Conservation (phyloP, 2,329 filamentous ascomycete genomes). For the Fusarium marasasianum region DNA sequence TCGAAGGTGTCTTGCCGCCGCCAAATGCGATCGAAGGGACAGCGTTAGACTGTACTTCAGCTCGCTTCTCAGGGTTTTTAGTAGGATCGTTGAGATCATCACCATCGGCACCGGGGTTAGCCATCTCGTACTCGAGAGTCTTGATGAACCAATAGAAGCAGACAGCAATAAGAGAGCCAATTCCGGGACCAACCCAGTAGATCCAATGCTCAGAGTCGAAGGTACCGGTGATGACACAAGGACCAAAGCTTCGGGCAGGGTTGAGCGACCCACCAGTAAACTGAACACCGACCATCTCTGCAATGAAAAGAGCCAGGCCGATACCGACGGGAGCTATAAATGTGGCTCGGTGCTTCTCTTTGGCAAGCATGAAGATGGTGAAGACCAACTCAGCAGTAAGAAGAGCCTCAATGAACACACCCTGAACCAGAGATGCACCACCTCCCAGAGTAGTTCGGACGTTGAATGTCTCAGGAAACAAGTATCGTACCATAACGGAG, state of each 20-base stretch:
- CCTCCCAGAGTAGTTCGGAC: conserved; percentile 53
- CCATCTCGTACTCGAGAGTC: conserved; percentile 55
- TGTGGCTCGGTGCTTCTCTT: conserved; percentile 59
- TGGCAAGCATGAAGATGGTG: conserved; percentile 62
- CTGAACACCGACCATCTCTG: conserved; percentile 56
- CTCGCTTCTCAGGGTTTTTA: conserved; percentile 54
- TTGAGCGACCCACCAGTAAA: conserved; percentile 61
- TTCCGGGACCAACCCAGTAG: conserved; percentile 52
- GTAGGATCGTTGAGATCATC: conserved; percentile 55
- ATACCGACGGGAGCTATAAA: conserved; percentile 61
- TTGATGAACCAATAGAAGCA: conserved; percentile 53
- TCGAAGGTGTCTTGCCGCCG: conserved; percentile 34
- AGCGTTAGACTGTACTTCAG: conserved; percentile 38
- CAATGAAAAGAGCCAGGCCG: conserved; percentile 57
- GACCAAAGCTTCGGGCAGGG: conserved; percentile 57
- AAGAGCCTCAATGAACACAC: conserved; percentile 61
- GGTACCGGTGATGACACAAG: conserved; percentile 53
- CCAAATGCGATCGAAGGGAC: conserved; percentile 29
- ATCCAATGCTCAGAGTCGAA: conserved; percentile 60
- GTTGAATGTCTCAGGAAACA: conserved; percentile 56
- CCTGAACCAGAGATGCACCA: conserved; percentile 53
- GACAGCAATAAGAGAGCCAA: conserved; percentile 49
- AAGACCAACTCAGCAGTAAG: conserved; percentile 59
- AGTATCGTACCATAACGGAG: conserved; percentile 52
- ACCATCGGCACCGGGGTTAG: conserved; percentile 58